phyloP scores from a whole-genome alignment of 768 basidiomycete genomes.

The Xerocomellus dryophilus region DNA sequence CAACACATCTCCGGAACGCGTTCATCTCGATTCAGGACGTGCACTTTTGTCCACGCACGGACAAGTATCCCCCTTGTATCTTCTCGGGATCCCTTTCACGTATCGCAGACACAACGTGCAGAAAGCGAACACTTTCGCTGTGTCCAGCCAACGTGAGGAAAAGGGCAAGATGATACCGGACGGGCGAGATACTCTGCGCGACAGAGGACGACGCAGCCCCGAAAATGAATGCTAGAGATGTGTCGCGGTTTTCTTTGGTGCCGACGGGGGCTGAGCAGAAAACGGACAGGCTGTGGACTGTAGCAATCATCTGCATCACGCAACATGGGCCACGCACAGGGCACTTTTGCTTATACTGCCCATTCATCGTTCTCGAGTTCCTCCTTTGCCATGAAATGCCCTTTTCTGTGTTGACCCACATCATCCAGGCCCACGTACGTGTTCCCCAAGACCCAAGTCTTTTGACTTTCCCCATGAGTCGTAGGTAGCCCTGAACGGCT shows the following conservation, averaged over 20 bases:
- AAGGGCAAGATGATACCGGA: slow-evolving; percentile 51
- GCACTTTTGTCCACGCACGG: slow-evolving; percentile 25
- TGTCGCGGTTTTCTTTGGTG: slow-evolving; percentile 42
- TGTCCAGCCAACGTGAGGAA: slow-evolving; percentile 21
- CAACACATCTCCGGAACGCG: slow-evolving; percentile 56
- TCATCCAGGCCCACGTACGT: slow-evolving; percentile 39
- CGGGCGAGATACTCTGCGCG: slow-evolving; percentile 39
- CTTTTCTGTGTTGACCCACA: slow-evolving; percentile 23
- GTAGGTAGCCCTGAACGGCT: slow-evolving; percentile 16
- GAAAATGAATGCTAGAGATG: slow-evolving; percentile 41
- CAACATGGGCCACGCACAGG: slow-evolving; percentile 37
- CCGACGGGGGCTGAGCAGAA: slow-evolving; percentile 37
- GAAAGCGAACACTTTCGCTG: slow-evolving; percentile 27
- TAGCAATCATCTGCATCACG: slow-evolving; percentile 1
- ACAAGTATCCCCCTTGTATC: slow-evolving; percentile 48
- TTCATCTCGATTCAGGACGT: slow-evolving; percentile 23
- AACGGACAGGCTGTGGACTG: slow-evolving; percentile 33
- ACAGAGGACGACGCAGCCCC: slow-evolving; percentile 4
- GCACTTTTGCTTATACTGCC: slow-evolving; percentile 26
- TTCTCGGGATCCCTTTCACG: slow-evolving; percentile 50
- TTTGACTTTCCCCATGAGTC: slow-evolving; percentile 36
- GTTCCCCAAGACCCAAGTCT: slow-evolving; percentile 41
- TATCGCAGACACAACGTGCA: slow-evolving; percentile 18
- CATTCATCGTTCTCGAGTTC: slow-evolving; percentile 29
- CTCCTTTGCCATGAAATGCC: slow-evolving; percentile 4